phyloP scores from a whole-genome alignment of 768 basidiomycete species.

The Tubosaeta brunneosetosa region DNA sequence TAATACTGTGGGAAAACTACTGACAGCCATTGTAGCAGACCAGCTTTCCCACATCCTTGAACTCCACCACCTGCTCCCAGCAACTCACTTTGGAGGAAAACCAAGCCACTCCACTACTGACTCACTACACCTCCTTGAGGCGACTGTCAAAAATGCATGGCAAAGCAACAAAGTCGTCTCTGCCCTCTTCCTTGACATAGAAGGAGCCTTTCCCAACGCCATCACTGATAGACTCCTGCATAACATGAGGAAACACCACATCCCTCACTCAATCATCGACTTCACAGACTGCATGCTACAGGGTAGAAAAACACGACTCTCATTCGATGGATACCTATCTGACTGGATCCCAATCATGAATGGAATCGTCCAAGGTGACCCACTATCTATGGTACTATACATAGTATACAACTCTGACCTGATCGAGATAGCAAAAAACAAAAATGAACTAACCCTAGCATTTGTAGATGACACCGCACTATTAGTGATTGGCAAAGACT shows the following conservation, averaged over 20 bases:
- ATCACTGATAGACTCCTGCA: background rate
- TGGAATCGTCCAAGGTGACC: slow-evolving; percentile 34
- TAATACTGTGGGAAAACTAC: slow-evolving; percentile 2
- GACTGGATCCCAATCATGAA: slow-evolving; percentile 12
- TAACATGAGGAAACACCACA: background rate
- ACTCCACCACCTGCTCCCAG: background rate
- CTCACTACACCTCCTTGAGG: slow-evolving; percentile 1
- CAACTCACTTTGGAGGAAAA: background rate
- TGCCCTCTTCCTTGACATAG: background rate
- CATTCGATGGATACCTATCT: slow-evolving; percentile 21
- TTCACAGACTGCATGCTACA: slow-evolving; percentile 9
- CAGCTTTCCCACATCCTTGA: background rate
- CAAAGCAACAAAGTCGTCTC: background rate
- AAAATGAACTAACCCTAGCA: slow-evolving; percentile 3
- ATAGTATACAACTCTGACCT: slow-evolving; percentile 31
- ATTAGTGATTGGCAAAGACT: slow-evolving; percentile 20
- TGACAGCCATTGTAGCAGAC: background rate
- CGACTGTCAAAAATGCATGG: background rate
- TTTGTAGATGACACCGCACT: slow-evolving; percentile 32
- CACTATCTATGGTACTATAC: slow-evolving; percentile 27
- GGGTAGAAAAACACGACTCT: slow-evolving; percentile 1
- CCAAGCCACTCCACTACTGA: background rate
- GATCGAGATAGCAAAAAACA: background rate
- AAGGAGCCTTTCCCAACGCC: slow-evolving; percentile 6
- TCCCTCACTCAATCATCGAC: slow-evolving; percentile 1